Percentiles rank a stretch among this genome's conserved stretches.
Conservation (phyloP, 768 basidiomycete species). For the Hydnomerulius pinastri region DNA sequence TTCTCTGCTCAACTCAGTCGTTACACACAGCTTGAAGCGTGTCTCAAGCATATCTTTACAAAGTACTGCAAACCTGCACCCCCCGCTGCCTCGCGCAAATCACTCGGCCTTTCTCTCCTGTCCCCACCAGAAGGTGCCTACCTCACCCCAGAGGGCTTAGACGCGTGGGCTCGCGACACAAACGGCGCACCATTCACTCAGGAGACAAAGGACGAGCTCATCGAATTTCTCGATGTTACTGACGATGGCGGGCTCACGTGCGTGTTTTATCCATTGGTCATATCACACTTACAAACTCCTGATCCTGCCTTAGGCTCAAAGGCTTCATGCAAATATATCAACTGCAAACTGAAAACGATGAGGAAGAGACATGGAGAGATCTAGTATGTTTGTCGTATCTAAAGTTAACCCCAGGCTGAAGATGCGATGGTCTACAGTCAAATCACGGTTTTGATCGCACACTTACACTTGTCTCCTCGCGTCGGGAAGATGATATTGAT, state of each 20-base stretch:
- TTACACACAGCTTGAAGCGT: constrained; percentile 58
- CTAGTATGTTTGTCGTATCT: constrained; percentile 47
- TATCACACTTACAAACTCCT: not conserved
- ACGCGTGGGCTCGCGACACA: constrained; percentile 77
- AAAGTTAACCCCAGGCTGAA: constrained; percentile 1
- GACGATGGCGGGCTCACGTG: constrained; percentile 75
- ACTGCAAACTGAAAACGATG: constrained; percentile 82
- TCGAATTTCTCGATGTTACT: constrained; percentile 74
- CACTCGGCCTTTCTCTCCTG: constrained; percentile 35
- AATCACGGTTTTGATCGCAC: constrained; percentile 76
- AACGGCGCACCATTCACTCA: constrained; percentile 80
- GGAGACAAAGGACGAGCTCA: constrained; percentile 76
- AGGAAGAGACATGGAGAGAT: constrained; percentile 84
- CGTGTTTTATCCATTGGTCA: constrained; percentile 25
- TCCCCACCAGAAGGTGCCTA: constrained; percentile 55
- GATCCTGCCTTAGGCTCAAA: constrained; percentile 52
- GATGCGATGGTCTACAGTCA: constrained; percentile 43
- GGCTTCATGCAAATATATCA: constrained; percentile 85
- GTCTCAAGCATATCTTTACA: constrained; percentile 75
- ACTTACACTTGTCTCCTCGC: constrained; percentile 57
- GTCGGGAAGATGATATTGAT: constrained; percentile 50
- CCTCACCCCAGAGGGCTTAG: constrained; percentile 60
- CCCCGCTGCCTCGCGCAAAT: constrained; percentile 19
- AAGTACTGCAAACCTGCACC: constrained; percentile 65
- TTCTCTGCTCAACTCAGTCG: not conserved